Percentiles rank a stretch among this genome's conserved stretches.
Conservation (phyloP, 2,329 filamentous ascomycete species). For the Waltergamsia citrina region DNA sequence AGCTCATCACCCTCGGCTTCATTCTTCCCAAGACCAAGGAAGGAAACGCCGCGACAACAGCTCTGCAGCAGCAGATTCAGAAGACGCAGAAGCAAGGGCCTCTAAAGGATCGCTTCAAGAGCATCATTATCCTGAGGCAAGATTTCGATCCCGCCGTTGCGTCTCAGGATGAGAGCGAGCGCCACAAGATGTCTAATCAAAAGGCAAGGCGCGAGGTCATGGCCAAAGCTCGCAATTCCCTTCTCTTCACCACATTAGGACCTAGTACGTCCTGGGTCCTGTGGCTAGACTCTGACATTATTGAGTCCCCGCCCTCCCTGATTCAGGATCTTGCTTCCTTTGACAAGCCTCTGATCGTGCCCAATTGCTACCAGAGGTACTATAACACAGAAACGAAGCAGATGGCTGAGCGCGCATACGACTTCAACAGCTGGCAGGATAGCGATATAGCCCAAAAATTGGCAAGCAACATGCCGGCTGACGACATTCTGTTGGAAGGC, state of each 20-base stretch:
- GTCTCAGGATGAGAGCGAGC: slow-evolving; percentile 78
- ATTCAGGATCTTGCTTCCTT: slow-evolving; percentile 88
- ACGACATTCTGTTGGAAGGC: slow-evolving; percentile 89
- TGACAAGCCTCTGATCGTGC: slow-evolving; percentile 84
- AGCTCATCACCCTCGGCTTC: slow-evolving; percentile 89
- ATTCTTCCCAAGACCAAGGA: slow-evolving; percentile 92
- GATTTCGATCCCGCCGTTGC: slow-evolving; percentile 78
- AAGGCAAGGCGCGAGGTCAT: slow-evolving; percentile 80
- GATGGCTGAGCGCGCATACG: slow-evolving; percentile 74
- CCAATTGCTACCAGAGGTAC: slow-evolving; percentile 91
- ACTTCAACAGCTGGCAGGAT: slow-evolving; percentile 97
- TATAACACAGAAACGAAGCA: slow-evolving; percentile 59
- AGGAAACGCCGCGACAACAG: slow-evolving; percentile 75
- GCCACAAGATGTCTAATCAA: slow-evolving; percentile 87
- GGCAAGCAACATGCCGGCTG: slow-evolving; percentile 70
- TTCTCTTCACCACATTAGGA: slow-evolving; percentile 90
- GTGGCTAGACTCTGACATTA: slow-evolving; percentile 87
- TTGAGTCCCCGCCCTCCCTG: slow-evolving; percentile 75
- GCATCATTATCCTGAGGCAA: slow-evolving; percentile 88
- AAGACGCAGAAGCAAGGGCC: slow-evolving; percentile 73
- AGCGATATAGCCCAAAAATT: slow-evolving; percentile 70
- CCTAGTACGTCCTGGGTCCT: slow-evolving; percentile 91
- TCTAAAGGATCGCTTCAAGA: slow-evolving; percentile 76
- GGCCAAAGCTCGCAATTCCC: slow-evolving; percentile 86
- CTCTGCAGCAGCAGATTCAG: slow-evolving; percentile 75